Conservation (phyloP, 2,329 filamentous ascomycete species). For the Hypoxylon sp. region DNA sequence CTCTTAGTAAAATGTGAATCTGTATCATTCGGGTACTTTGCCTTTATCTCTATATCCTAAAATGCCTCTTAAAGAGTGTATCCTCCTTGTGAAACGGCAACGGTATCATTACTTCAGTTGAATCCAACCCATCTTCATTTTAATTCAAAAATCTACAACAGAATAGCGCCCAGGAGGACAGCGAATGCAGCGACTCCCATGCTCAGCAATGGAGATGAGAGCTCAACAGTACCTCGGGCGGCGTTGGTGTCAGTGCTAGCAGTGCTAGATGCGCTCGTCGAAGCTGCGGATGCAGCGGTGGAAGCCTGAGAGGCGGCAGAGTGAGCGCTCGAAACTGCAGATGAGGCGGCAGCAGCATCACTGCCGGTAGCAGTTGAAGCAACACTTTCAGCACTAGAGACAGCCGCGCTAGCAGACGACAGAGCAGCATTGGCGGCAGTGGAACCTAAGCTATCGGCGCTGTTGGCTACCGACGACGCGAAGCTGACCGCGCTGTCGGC, state of each 20-base stretch:
- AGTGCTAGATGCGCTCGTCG: constrained; percentile 15
- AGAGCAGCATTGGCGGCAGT: constrained; percentile 36
- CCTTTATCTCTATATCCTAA: constrained; percentile 3
- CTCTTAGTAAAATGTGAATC: not conserved
- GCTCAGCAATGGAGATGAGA: constrained; percentile 36
- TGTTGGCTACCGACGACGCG: constrained; percentile 33
- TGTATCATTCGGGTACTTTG: constrained; percentile 6
- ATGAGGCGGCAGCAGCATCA: constrained; percentile 31
- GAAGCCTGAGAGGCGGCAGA: constrained; percentile 15
- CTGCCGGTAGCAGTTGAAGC: constrained; percentile 43
- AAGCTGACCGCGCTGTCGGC: constrained; percentile 26
- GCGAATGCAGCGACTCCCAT: constrained; percentile 36
- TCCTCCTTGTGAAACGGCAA: constrained; percentile 1
- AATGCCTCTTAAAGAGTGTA: constrained; percentile 5
- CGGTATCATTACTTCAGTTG: not conserved
- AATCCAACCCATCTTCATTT: not conserved
- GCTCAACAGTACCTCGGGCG: constrained; percentile 25
- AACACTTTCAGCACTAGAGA: constrained; percentile 44
- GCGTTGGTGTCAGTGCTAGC: constrained; percentile 17
- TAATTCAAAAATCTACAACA: constrained; percentile 33
- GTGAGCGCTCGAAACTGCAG: constrained; percentile 23
- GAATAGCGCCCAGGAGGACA: constrained; percentile 38
- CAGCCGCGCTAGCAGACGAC: constrained; percentile 37
- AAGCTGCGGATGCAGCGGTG: constrained; percentile 21
- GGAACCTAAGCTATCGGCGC: constrained; percentile 32